Base-by-base conservation (phyloP, 306 rosid genomes). In the Dryas octopetala region DNA sequence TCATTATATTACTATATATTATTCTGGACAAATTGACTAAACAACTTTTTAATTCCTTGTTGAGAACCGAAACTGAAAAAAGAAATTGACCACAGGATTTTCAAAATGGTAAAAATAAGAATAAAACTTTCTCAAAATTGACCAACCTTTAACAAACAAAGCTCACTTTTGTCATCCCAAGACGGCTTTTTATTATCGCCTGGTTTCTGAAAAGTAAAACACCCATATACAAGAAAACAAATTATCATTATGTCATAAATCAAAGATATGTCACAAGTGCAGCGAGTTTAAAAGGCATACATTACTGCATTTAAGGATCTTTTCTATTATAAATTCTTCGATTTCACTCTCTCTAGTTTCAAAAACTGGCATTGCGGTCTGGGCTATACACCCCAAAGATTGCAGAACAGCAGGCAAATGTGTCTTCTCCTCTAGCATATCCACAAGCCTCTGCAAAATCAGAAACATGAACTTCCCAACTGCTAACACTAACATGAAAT, bases 311-410 rank as follows among this genome's bases (percentile, higher is more conserved):
- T 86, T 88, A 55, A 96, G 85, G 84, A 92, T 92, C 79, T 89
- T 82, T 74, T 89, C 85, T 76, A 73, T 50, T 78, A 96, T 89
- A 79, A 89, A 96, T 68, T 90, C 90, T 86, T 83, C 83, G 74
- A 96, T 80, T 84, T 96, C 98, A 74, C 77, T 83, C 85, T 87
- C 97, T 83, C 99, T 90, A 62, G 99, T 96, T 88, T 90, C 99
- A 67, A 89, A 96, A 80, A 96, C 88, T 70, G 99, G 91, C 97
- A 96, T 96, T 66, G 99, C 98, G 49, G 89, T 89, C 90, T 96
- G 85, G 7, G 99, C 99, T 77, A 92, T 92, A 73, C 99, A 96
- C 79, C 99, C 99, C 71, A 96, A 83, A 51, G 99, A 96, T 82
- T 96, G 99, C 32, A 96, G 96, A 61, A 96, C 90, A 50, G 96